Evolutionary conservation across 2,329 filamentous ascomycete species (phyloP), one percentile per base, ranked within the genome.

Genomic region (Phaeomoniella chlamydospora): DNA sequence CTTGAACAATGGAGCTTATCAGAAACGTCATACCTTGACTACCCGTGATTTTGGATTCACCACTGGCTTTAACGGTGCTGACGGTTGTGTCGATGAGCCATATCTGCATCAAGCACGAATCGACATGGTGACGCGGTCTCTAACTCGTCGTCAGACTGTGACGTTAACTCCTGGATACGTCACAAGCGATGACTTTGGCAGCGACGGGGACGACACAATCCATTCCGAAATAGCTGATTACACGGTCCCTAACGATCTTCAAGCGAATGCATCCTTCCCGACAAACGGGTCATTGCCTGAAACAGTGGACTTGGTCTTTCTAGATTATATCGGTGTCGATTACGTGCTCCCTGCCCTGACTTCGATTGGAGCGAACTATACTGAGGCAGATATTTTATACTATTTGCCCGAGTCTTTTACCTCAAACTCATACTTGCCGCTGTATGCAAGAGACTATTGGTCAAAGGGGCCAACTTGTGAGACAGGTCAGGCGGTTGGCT

Each of bases 121-220:
- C 22, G 6, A 5, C 19, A 9, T 18, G 10, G 10, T 9, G 18
- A 43, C 44, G 2, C 45, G 48, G 14, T 40, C 44, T 17, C 40
- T 53, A 18, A 39, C 39, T 15, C 47, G 48, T 9, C 51, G 52
- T n/a, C 50, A 49, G 33, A 43, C 42, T 9, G 17, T 35, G 5
- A 35, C 36, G 12, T 19, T 49, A 3, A 45, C 37, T 15, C 39
- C 47, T 3, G 53, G 53, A 4, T 54, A 55, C 37, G 43, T 43
- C 12, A 56, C 53, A 4, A 45, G 39, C 12, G 53, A 56, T 33
- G 53, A 56, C 40, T 52, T 56, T 35, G 53, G 53, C 15, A 42
- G 14, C 12, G 51, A 54, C 34, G 53, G 53, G 5, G 53, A 56
- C 37, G 54, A 56, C 34, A 54, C 50, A 17, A 39, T 45, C 4